These are phyloP conservation scores for Telopea speciosissima DNA, from an alignment of 177 flowering plant species.

Conservation along the genomic window DNA sequence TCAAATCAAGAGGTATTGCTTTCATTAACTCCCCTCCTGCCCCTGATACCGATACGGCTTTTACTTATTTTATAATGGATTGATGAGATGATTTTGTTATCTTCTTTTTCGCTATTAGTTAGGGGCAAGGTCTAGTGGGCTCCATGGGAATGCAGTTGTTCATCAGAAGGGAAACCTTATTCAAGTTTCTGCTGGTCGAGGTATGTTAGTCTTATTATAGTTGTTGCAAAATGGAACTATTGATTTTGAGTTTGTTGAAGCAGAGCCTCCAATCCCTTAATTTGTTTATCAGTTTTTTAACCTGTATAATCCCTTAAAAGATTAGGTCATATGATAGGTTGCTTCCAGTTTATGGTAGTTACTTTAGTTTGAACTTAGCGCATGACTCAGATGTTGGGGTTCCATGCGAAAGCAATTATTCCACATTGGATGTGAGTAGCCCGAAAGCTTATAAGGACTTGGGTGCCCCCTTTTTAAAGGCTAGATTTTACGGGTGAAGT, in stretches of 20 bases:
- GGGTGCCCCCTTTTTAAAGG: no score
- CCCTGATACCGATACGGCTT: not conserved
- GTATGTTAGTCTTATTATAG: slow-evolving; percentile 10
- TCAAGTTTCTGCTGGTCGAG: slow-evolving; percentile 10
- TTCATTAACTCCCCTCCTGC: not conserved
- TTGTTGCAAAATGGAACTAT: not conserved
- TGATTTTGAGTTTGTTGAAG: not conserved
- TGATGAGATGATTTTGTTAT: not conserved
- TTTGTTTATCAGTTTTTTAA: not conserved
- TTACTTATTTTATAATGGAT: not conserved
- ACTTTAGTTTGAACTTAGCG: not conserved
- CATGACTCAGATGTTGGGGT: not conserved
- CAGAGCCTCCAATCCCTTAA: not conserved
- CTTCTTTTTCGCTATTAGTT: slow-evolving; percentile 14
- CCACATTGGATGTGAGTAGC: no score
- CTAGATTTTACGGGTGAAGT: no score
- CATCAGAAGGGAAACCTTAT: slow-evolving; percentile 5
- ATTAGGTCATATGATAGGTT: not conserved
- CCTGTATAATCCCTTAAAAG: not conserved
- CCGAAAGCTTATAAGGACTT: no score
- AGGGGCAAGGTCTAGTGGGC: slow-evolving; percentile 29
- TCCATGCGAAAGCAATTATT: no score
- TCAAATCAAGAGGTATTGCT: slow-evolving; percentile 9
- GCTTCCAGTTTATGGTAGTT: not conserved
- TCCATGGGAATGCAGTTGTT: slow-evolving; percentile 20